Evolutionary conservation across 345 rosid species (phyloP).

Genomic region (Salix dunnii): DNA sequence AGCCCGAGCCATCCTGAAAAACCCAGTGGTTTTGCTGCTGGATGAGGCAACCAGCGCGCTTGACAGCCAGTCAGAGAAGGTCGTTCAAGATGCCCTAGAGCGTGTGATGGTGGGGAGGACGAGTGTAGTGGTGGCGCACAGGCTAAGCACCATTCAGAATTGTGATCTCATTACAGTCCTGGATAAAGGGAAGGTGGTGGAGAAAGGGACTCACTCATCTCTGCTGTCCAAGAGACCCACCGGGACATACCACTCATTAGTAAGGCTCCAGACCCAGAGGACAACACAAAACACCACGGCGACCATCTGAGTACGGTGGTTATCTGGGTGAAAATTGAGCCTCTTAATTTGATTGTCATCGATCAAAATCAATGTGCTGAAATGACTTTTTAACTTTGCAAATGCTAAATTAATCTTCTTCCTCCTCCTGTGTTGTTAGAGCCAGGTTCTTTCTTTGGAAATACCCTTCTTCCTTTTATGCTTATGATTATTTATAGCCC

Average conservation of each 20-base stretch:
- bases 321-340: no score
- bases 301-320: background rate
- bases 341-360: background rate
- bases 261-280: slow-evolving; percentile 21
- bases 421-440: background rate
- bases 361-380: background rate
- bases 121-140: slow-evolving; percentile 33
- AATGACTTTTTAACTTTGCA: background rate
- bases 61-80: slow-evolving; percentile 25
- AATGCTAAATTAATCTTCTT: background rate
- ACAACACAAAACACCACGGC: background rate
- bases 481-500: background rate
- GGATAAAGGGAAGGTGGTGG: slow-evolving; percentile 31
- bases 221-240: slow-evolving; percentile 24
- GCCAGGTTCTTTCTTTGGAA: background rate
- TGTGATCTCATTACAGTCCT: slow-evolving; percentile 29
- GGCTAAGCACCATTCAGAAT: slow-evolving; percentile 27
- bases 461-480: background rate
- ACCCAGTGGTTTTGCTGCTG: slow-evolving; percentile 21
- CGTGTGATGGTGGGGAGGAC: slow-evolving; percentile 37
- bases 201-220: slow-evolving; percentile 29
- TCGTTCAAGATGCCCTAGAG: slow-evolving; percentile 38
- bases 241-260: slow-evolving; percentile 30
- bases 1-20: slow-evolving; percentile 34
- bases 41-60: slow-evolving; percentile 43